Percentiles rank a stretch among this genome's conserved stretches.
These are phyloP conservation scores for Themeda triandra DNA, from an alignment of 176 grass and related monocot species.

Conservation along the genomic window DNA sequence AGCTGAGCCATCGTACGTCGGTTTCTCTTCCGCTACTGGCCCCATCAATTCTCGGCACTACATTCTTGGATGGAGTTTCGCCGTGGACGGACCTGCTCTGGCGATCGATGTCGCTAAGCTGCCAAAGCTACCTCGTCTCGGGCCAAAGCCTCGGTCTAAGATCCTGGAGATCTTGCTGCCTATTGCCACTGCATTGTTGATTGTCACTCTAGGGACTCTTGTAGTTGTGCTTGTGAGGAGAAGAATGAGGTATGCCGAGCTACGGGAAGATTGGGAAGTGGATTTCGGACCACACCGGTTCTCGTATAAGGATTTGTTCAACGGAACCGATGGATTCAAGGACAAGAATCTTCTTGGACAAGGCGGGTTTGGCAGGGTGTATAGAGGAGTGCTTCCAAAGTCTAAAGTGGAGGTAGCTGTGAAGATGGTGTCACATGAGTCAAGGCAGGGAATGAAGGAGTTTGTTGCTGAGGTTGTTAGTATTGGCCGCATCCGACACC, in stretches of 20 bases:
- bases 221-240: not conserved
- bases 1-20: constrained; percentile 4
- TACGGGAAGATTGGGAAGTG: constrained; percentile 26
- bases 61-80: constrained; percentile 66
- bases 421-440: constrained; percentile 34
- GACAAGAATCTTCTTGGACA: constrained; percentile 14
- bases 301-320: constrained; percentile 25
- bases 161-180: constrained; percentile 6
- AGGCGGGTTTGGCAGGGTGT: constrained; percentile 31
- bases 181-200: not conserved
- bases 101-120: constrained; percentile 28
- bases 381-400: constrained; percentile 13
- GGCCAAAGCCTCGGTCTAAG: not conserved
- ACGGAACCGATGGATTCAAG: constrained; percentile 1
- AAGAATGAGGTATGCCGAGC: not conserved
- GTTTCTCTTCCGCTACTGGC: constrained; percentile 10
- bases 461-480: constrained; percentile 36
- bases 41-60: not conserved
- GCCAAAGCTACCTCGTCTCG: constrained; percentile 28
- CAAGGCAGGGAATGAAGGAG: constrained; percentile 31
- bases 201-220: not conserved
- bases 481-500: constrained; percentile 16
- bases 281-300: constrained; percentile 35
- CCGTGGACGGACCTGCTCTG: constrained; percentile 29
- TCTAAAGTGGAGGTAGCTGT: constrained; percentile 23